Percentiles rank a stretch among this genome's conserved stretches.
These are phyloP conservation scores for Didymella sp. DNA, from an alignment of 2,329 filamentous ascomycete species.

Conservation along the genomic window DNA sequence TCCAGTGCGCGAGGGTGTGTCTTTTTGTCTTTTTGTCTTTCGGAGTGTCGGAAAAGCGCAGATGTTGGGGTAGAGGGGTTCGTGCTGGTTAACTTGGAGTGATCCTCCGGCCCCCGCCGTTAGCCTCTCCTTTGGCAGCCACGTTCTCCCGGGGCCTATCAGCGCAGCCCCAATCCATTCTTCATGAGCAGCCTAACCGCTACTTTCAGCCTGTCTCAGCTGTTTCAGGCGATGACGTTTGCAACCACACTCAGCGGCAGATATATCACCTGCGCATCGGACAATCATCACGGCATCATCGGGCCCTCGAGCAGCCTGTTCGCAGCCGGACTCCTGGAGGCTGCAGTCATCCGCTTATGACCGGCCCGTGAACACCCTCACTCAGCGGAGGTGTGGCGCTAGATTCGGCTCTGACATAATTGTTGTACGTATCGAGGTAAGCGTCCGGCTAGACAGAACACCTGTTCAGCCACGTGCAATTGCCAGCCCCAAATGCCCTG, in stretches of 20 bases:
- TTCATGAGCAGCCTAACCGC: conserved; percentile 8
- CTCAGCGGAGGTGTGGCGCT: not conserved
- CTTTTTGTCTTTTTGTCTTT: too few relatives aligned
- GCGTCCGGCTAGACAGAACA: conserved; percentile 1
- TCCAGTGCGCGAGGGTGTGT: not conserved
- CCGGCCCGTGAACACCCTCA: conserved; percentile 30
- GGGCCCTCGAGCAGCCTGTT: conserved; percentile 6
- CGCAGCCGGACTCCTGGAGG: not conserved
- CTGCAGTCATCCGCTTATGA: conserved; percentile 27
- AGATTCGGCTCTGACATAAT: conserved; percentile 2
- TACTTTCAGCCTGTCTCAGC: conserved; percentile 25
- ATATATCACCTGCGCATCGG: conserved; percentile 14
- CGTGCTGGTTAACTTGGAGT: conserved; percentile 6
- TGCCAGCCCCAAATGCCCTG: not conserved
- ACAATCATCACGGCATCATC: conserved; percentile 6
- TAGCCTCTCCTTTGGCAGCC: conserved; percentile 11
- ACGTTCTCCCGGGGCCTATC: conserved; percentile 19
- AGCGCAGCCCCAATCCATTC: conserved; percentile 18
- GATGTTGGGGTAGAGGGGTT: conserved; percentile 18
- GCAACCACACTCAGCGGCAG: conserved; percentile 5
- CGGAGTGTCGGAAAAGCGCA: conserved; percentile 20
- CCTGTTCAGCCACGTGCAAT: conserved; percentile 1
- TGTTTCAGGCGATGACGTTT: conserved; percentile 13
- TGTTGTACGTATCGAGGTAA: conserved; percentile 4
- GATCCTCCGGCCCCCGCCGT: conserved; percentile 8